A percentile compares a stretch with the other conserved stretches of the same genome.
These are phyloP conservation scores for Psilocybe azurescens DNA, from an alignment of 768 basidiomycete genomes.

Conservation along the genomic window DNA sequence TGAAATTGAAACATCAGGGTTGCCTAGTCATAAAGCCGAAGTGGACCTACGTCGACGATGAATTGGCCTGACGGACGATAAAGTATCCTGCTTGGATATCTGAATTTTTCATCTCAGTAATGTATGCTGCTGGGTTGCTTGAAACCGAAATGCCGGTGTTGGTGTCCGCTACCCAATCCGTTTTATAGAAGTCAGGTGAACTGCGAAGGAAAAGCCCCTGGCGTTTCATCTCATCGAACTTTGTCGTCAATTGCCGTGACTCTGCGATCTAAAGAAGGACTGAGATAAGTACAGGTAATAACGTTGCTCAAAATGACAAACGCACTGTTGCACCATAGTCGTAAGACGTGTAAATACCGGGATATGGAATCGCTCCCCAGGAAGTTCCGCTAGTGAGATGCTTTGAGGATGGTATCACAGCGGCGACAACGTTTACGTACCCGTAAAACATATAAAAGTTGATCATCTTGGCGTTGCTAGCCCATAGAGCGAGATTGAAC, in stretches of 20 bases:
- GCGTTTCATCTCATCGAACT: constrained; percentile 79
- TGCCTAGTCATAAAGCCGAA: background rate
- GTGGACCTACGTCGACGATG: constrained; percentile 64
- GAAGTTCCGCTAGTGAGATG: constrained; percentile 68
- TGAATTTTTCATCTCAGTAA: constrained; percentile 70
- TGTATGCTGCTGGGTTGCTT: constrained; percentile 53
- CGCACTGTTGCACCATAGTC: constrained; percentile 75
- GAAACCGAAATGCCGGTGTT: constrained; percentile 48
- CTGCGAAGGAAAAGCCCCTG: constrained; percentile 83
- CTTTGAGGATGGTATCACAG: background rate
- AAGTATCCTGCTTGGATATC: constrained; percentile 71
- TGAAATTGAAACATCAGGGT: constrained; percentile 21
- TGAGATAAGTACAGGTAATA: background rate
- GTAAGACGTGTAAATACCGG: constrained; percentile 79
- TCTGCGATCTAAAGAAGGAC: constrained; percentile 55
- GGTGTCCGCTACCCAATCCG: constrained; percentile 72
- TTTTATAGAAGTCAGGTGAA: constrained; percentile 80
- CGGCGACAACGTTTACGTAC: constrained; percentile 36
- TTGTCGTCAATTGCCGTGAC: constrained; percentile 64
- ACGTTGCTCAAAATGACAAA: background rate
- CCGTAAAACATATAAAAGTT: constrained; percentile 89
- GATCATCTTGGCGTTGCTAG: constrained; percentile 79
- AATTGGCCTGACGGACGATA: constrained; percentile 68
- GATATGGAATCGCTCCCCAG: constrained; percentile 83
- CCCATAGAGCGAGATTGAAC: constrained; percentile 80